These are phyloP conservation scores for Talaromyces marneffei DNA, from an alignment of 2,329 filamentous ascomycete genomes.

Conservation along the genomic window DNA sequence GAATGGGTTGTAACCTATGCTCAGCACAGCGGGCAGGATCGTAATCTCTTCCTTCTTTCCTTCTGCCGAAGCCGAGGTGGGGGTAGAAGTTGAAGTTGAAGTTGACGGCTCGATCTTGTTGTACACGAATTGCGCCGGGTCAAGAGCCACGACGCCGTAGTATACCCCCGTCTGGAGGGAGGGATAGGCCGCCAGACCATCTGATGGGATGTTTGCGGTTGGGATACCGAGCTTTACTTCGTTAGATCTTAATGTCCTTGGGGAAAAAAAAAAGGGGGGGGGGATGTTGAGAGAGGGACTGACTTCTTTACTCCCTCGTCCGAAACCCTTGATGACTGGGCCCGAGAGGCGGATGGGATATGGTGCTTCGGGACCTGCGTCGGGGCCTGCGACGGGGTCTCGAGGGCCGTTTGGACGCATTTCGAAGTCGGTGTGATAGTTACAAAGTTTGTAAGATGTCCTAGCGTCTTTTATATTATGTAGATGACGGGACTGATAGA, in stretches of 20 bases:
- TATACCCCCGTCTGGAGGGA: constrained; percentile 75
- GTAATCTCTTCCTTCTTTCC: constrained; percentile 15
- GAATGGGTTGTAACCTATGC: constrained; percentile 94
- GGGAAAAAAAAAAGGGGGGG: not conserved
- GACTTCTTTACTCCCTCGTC: constrained; percentile 87
- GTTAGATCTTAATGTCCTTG: not conserved
- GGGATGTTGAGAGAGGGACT: too few relatives aligned
- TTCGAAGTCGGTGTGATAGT: not conserved
- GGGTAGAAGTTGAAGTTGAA: not conserved
- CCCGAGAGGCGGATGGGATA: constrained; percentile 82
- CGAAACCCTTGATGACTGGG: constrained; percentile 86
- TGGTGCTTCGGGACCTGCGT: constrained; percentile 66
- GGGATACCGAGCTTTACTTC: constrained; percentile 80
- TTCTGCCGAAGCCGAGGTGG: not conserved
- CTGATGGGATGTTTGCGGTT: constrained; percentile 76
- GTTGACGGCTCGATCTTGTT: constrained; percentile 13
- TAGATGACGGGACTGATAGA: not conserved
- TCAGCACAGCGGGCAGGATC: constrained; percentile 84
- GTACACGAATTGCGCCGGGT: constrained; percentile 35
- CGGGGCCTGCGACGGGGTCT: constrained; percentile 66
- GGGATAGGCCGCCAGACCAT: constrained; percentile 57
- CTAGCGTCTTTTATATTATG: not conserved
- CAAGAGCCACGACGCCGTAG: constrained; percentile 81
- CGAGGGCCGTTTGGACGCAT: constrained; percentile 52
- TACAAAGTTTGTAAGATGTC: too few relatives aligned